Percentiles rank a stretch among this genome's conserved stretches.
Conservation (phyloP, 805 yeast species). For the Suhomyces kilbournensis region DNA sequence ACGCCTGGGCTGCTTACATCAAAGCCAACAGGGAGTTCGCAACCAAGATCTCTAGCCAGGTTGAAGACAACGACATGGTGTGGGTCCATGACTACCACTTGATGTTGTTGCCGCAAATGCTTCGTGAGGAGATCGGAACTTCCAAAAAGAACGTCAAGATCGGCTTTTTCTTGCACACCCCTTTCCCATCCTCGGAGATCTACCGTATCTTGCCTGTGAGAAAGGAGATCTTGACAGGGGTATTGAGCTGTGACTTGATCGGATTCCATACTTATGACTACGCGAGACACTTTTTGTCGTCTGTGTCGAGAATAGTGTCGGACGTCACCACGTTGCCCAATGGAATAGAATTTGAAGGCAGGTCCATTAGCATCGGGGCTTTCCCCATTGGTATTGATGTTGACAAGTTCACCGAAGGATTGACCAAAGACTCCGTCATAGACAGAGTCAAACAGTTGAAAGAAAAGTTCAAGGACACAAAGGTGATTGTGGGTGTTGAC, state of each 20-base stretch:
- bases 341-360: conserved; percentile 75
- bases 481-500: conserved; percentile 94
- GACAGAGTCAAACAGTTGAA: conserved; percentile 62
- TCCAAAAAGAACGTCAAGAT: conserved; percentile 58
- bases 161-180: conserved; percentile 95
- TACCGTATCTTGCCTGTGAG: conserved; percentile 95
- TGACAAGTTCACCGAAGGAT: conserved; percentile 80
- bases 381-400: conserved; percentile 99
- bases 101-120: conserved; percentile 89
- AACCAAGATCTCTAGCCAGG: conserved; percentile 61
- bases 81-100: conserved; percentile 99
- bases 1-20: conserved; percentile 96
- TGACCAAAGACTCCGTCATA: conserved; percentile 59
- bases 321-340: conserved; percentile 84
- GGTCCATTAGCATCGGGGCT: conserved; percentile 85
- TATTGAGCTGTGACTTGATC: conserved; percentile 86
- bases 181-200: conserved; percentile 96
- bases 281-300: conserved; percentile 90
- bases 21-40: conserved; percentile 89
- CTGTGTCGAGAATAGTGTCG: conserved; percentile 75
- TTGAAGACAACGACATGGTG: conserved; percentile 79
- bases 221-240: conserved; percentile 87
- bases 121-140: conserved; percentile 58
- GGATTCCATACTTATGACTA: conserved; percentile 99
- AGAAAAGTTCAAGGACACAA: conserved; percentile 66